Conservation (phyloP, 192 early-diverging fungal species). For the Backusella mclennaniae region DNA sequence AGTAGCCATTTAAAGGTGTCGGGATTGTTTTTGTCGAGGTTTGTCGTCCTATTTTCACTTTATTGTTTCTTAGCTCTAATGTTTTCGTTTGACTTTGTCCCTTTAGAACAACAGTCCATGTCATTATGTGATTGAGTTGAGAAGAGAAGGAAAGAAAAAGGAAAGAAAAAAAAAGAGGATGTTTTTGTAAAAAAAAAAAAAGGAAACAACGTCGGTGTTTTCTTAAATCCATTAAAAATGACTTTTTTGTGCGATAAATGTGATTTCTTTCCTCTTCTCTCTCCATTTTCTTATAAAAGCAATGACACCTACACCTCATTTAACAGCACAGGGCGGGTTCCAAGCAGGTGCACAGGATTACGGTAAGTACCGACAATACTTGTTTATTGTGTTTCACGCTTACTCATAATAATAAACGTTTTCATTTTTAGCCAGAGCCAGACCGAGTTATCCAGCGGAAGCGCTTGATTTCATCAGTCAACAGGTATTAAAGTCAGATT, state of each 20-base stretch:
- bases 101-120: neutral
- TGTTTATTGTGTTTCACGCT: no score
- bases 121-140: constrained; percentile 20
- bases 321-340: neutral
- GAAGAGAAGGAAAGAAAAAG: constrained; percentile 47
- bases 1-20: constrained; percentile 68
- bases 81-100: constrained; percentile 32
- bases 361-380: neutral
- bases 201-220: neutral
- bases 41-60: constrained; percentile 71
- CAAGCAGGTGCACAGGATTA: constrained; percentile 13
- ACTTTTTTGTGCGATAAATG: neutral
- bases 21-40: constrained; percentile 61
- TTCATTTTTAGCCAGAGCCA: constrained; percentile 9
- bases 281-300: neutral
- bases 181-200: neutral
- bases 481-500: neutral
- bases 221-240: neutral
- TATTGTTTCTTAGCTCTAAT: constrained; percentile 50
- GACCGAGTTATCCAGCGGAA: constrained; percentile 22
- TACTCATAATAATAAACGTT: no score
- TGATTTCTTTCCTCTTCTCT: neutral
- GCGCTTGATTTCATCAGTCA: neutral
- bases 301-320: neutral
- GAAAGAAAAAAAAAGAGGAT: neutral